Base-by-base conservation (phyloP, 352 stramenopile species). In the Globisporangium radiosum region DNA sequence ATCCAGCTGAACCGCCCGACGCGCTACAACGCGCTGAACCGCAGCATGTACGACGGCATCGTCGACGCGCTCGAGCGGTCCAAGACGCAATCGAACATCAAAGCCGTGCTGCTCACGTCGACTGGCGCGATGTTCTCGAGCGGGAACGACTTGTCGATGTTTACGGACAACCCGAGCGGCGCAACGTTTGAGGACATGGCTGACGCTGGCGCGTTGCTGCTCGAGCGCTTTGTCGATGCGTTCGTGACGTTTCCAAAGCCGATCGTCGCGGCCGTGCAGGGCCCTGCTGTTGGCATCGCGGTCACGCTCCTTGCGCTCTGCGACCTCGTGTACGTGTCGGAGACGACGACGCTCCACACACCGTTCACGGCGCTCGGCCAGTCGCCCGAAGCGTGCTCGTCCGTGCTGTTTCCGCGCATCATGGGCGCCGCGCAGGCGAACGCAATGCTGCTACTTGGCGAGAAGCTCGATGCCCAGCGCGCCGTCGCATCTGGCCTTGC, bases 181-280 rank as follows among this genome's bases (percentile, higher is more conserved):
- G 62, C 86, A 38, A 75, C 67, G 36, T 73, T 87, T 45, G 78
- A 92, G 44, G 55, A 75, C 5, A 77, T 90, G 65, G 81, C 81
- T 4, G 74, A 79, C 8, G 72, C 84, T 10, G 82, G 72, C 33
- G 77, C 71, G 4, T 70, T 71, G 56, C 59, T 81, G 25, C 75
- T 87, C 39, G 76, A 88, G 57, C 62, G 73, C 57, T 88, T 92
- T 40, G 75, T 90, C 19, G 62, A 94, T 59, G 64, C 66, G 39
- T 96, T 94, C 71, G 73, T 96, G 14, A 77, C 72, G 52, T 98
- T 94, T 73, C 86, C 86, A 5, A 97, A 97, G 71, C 82, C 92
- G 10, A 72, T 98, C 11, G 81, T 96, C 9, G 87, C 86, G 0
- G 86, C 86, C 7, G 93, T 97, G 8, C 91, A 97, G 57, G 93